Percentiles rank a stretch among this genome's conserved stretches.
phyloP scores from a whole-genome alignment of 176 grass and related monocot species.

The Hsuehochloa calcarea region DNA sequence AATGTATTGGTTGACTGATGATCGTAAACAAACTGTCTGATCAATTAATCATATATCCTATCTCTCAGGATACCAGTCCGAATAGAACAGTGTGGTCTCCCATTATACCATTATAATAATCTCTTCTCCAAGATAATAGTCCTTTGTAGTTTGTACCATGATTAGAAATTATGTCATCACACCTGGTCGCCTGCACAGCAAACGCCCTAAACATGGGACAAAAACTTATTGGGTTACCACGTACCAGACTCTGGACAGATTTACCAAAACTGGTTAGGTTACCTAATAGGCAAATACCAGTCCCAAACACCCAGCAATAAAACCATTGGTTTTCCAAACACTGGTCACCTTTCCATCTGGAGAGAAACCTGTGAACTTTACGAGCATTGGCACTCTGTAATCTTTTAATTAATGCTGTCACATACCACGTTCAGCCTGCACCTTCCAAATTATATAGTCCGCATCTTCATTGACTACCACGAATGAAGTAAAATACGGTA shows the following conservation, averaged over 20 bases:
- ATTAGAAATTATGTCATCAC: neutral
- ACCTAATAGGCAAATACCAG: constrained; percentile 10
- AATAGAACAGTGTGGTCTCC: neutral
- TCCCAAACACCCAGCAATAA: neutral
- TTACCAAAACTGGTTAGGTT: neutral
- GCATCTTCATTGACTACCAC: neutral
- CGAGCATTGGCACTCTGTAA: neutral
- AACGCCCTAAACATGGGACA: neutral
- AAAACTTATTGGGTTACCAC: neutral
- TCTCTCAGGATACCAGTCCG: neutral
- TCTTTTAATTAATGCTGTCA: neutral
- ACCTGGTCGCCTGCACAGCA: neutral
- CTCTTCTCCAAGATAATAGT: no score
- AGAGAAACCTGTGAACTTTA: neutral
- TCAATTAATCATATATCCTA: neutral
- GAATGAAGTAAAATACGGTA: neutral
- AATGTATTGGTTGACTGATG: constrained; percentile 2
- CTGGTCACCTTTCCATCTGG: neutral
- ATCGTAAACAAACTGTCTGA: neutral
- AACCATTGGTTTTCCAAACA: neutral
- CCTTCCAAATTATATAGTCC: neutral
- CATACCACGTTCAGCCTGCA: neutral
- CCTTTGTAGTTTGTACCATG: no score
- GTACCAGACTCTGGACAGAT: neutral
- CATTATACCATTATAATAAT: no score